Conservation (phyloP, 2,329 filamentous ascomycete genomes). For the Neonectria hederae region DNA sequence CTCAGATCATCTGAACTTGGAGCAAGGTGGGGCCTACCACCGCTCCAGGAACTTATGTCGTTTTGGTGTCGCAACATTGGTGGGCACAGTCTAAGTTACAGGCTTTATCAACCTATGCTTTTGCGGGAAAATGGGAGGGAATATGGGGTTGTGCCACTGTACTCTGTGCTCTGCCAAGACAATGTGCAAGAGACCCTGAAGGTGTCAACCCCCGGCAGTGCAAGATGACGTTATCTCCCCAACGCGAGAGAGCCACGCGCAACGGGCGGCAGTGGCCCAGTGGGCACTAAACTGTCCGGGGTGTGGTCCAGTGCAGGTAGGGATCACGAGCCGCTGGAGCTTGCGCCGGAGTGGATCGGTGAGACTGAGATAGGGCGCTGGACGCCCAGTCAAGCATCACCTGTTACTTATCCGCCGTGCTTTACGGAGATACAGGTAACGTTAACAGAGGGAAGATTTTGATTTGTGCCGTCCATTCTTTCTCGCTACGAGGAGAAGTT, state of each 20-base stretch:
- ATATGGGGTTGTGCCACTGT: background rate
- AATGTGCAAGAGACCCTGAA: background rate
- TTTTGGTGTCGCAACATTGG: background rate
- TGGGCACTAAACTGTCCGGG: slow-evolving; percentile 32
- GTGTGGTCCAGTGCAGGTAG: slow-evolving; percentile 9
- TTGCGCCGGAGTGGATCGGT: slow-evolving; percentile 33
- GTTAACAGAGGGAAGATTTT: background rate
- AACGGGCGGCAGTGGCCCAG: slow-evolving; percentile 12
- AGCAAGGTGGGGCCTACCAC: background rate
- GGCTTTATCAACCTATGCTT: background rate
- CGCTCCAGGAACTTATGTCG: background rate
- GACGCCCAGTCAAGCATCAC: slow-evolving; percentile 20
- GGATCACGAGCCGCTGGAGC: slow-evolving; percentile 39
- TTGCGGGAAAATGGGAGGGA: background rate
- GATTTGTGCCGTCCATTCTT: background rate
- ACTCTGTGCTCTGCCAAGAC: background rate
- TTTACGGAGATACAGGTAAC: too few relatives aligned
- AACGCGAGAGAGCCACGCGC: slow-evolving; percentile 35
- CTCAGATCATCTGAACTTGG: background rate
- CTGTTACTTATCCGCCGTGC: slow-evolving; percentile 10
- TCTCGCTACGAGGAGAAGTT: background rate
- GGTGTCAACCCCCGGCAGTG: slow-evolving; percentile 6
- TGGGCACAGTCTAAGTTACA: background rate
- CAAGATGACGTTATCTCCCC: slow-evolving; percentile 38
- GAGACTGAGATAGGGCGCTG: slow-evolving; percentile 20